Percentiles rank a stretch among this genome's conserved stretches.
Conservation (phyloP, 1,139 yeast genomes). For the Zhuliangozyma blackwelliae region DNA sequence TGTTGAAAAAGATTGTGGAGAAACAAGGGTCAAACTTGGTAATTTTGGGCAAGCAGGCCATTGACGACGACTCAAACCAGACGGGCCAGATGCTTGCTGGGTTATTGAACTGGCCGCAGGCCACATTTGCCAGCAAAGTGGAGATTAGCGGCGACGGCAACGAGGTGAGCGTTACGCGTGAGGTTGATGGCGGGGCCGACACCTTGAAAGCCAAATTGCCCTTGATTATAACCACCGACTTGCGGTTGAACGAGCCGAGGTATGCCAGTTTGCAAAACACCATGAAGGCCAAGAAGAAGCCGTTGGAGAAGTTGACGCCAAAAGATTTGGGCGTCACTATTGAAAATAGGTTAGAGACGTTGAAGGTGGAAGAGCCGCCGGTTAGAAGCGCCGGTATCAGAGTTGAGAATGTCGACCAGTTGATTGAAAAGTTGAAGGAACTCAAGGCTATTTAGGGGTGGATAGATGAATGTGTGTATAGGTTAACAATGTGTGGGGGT, state of each 20-base stretch:
- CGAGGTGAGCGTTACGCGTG: slow-evolving; percentile 74
- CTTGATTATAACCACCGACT: slow-evolving; percentile 82
- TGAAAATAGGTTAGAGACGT: slow-evolving; percentile 58
- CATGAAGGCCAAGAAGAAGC: slow-evolving; percentile 98
- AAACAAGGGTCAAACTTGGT: slow-evolving; percentile 71
- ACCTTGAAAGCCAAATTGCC: slow-evolving; percentile 77
- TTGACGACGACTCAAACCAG: slow-evolving; percentile 91
- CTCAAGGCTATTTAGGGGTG: slow-evolving; percentile 44
- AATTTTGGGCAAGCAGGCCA: slow-evolving; percentile 91
- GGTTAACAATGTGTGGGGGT: too few relatives aligned
- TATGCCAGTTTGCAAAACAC: slow-evolving; percentile 90
- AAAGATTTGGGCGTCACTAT: slow-evolving; percentile 70
- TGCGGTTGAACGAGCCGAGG: slow-evolving; percentile 90
- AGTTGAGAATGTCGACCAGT: slow-evolving; percentile 78
- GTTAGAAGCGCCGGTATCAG: slow-evolving; percentile 76
- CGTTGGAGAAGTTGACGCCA: slow-evolving; percentile 66
- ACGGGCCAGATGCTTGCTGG: slow-evolving; percentile 99
- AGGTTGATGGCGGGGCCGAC: slow-evolving; percentile 93
- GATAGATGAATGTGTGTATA: too few relatives aligned
- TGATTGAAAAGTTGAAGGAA: slow-evolving; percentile 74
- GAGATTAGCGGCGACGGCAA: slow-evolving; percentile 48
- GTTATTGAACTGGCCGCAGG: slow-evolving; percentile 93
- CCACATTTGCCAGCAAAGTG: slow-evolving; percentile 91
- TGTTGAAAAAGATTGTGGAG: slow-evolving; percentile 70
- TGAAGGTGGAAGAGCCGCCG: slow-evolving; percentile 83